Percentiles rank a stretch among this genome's conserved stretches.
These are phyloP conservation scores for Oryza meyeriana DNA, from an alignment of 176 grass and related monocot species.

Conservation along the genomic window DNA sequence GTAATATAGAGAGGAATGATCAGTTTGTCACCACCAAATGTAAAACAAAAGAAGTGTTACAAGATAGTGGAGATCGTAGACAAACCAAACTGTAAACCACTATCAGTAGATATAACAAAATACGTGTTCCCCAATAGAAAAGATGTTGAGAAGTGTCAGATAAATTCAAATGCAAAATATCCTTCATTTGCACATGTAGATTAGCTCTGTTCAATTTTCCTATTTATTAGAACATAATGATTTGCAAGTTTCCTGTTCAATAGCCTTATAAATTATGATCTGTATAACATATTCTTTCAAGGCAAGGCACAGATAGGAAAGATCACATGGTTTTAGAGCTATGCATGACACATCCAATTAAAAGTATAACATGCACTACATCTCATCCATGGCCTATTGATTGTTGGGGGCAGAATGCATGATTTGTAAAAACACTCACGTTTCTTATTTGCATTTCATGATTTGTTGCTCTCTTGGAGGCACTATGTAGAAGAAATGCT, in stretches of 20 bases:
- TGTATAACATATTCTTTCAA: background rate
- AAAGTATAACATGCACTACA: background rate
- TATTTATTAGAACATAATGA: background rate
- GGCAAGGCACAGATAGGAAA: background rate
- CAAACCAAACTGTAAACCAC: background rate
- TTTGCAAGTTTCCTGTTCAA: background rate
- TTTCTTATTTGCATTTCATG: background rate
- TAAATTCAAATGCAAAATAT: slow-evolving; percentile 6
- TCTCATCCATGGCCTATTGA: slow-evolving; percentile 5
- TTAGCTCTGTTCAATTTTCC: background rate
- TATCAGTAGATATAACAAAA: background rate
- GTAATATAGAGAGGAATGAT: background rate
- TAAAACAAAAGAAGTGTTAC: background rate
- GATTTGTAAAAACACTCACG: background rate
- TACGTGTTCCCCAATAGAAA: background rate
- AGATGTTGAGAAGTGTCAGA: background rate
- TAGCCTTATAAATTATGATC: background rate
- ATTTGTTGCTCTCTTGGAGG: background rate
- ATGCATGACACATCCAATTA: background rate
- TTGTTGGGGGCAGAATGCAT: background rate
- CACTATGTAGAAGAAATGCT: background rate
- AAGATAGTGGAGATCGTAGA: background rate
- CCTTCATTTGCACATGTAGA: slow-evolving; percentile 2
- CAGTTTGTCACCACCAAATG: background rate
- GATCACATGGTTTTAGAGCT: background rate